Evolutionary conservation across 2,329 filamentous ascomycete species (phyloP).

Genomic region (Exophiala lecanii-corni): DNA sequence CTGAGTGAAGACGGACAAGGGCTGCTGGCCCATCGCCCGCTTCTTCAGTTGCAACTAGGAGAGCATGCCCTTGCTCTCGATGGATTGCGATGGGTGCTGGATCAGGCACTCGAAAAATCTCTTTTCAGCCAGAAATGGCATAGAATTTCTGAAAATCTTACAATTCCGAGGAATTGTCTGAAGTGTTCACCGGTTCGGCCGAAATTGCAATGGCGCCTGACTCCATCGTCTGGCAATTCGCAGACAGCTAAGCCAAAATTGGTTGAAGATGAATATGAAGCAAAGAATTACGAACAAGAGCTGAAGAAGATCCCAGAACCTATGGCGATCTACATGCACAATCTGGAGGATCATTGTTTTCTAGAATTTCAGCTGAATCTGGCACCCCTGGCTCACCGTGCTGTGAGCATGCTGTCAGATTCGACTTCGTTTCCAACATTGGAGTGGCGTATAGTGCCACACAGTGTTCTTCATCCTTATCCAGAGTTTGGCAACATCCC

Average conservation of each 20-base stretch:
- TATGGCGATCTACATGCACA: constrained; percentile 35
- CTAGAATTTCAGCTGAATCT: constrained; percentile 38
- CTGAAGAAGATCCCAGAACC: constrained; percentile 46
- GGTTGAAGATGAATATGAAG: constrained; percentile 49
- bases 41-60: too few relatives aligned
- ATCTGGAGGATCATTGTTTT: constrained; percentile 1
- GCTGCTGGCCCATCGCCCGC: too few relatives aligned
- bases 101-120: too few relatives aligned
- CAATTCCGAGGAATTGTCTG: too few relatives aligned
- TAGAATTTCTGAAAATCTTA: too few relatives aligned
- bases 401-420: constrained; percentile 32
- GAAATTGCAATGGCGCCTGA: constrained; percentile 17
- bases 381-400: constrained; percentile 41
- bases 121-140: too few relatives aligned
- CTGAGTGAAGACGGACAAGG: too few relatives aligned
- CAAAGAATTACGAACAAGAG: constrained; percentile 47
- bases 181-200: constrained; percentile 15
- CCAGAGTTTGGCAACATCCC: too few relatives aligned
- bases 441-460: constrained; percentile 24
- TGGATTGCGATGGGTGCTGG: too few relatives aligned
- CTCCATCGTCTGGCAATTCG: constrained; percentile 11
- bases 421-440: constrained; percentile 11
- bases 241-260: constrained; percentile 34
- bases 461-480: constrained; percentile 5
- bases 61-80: too few relatives aligned